Conservation (phyloP, 495 filamentous ascomycete genomes). For the Hypoxylon lenormandii region DNA sequence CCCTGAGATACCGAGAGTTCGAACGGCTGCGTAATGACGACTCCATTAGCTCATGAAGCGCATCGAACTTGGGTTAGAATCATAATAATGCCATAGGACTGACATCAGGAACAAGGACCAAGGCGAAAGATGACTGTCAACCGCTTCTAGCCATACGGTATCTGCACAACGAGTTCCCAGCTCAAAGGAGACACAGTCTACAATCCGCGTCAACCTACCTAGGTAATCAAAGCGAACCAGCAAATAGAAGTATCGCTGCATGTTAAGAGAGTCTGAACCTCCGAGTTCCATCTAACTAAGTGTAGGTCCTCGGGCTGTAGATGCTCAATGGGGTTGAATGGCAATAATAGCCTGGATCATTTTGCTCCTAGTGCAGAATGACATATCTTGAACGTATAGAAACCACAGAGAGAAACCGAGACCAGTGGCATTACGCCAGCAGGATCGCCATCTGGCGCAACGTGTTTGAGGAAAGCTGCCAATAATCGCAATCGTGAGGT, state of each 20-base stretch:
- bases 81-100: conserved; percentile 29
- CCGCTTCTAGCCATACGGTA: not conserved
- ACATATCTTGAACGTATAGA: not conserved
- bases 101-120: conserved; percentile 1
- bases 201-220: not conserved
- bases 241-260: not conserved
- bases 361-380: no score
- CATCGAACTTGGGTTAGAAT: not conserved
- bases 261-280: not conserved
- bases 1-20: not conserved
- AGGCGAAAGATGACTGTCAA: not conserved
- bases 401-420: not conserved
- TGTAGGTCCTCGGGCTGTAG: no score
- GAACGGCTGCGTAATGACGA: conserved; percentile 11
- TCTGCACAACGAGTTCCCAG: not conserved
- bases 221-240: not conserved
- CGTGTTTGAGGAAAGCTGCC: not conserved
- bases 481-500: conserved; percentile 4
- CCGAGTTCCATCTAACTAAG: not conserved
- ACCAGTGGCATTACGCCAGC: not conserved
- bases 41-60: conserved; percentile 30
- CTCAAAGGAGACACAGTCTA: not conserved
- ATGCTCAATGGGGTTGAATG: no score
- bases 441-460: not conserved
- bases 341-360: no score